Evolutionary conservation across 345 rosid species (phyloP).

Genomic region (Dimocarpus longan): DNA sequence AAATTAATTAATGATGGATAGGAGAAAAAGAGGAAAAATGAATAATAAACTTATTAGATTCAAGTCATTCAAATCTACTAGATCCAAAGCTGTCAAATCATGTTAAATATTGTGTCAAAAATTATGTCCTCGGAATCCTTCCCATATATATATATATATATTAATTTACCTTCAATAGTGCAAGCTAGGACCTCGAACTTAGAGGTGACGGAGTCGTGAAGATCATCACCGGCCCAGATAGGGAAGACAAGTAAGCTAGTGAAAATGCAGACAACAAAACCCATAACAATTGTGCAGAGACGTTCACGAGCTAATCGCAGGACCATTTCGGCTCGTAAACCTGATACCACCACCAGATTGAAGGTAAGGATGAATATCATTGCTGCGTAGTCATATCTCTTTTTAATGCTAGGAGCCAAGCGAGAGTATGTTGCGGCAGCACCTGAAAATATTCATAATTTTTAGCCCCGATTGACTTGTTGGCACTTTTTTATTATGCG

Average conservation of each 20-base stretch:
- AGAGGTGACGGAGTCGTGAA: conserved; percentile 60
- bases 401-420: conserved; percentile 58
- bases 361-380: conserved; percentile 86
- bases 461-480: no score
- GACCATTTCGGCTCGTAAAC: conserved; percentile 54
- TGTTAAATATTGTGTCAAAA: no score
- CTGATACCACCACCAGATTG: conserved; percentile 70
- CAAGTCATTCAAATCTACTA: no score
- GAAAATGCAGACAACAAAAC: conserved; percentile 62
- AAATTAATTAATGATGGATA: no score
- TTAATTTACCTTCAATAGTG: conserved; percentile 62
- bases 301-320: conserved; percentile 63
- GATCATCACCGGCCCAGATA: conserved; percentile 89
- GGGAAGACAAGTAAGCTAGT: conserved; percentile 66
- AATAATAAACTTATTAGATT: no score
- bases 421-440: conserved; percentile 71
- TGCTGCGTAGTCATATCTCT: conserved; percentile 65
- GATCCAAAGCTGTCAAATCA: no score
- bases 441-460: conserved; percentile 35
- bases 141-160: no score
- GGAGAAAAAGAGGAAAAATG: no score
- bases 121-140: no score
- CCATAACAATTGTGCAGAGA: conserved; percentile 64
- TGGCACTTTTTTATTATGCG: no score
- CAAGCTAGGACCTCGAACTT: conserved; percentile 57